Evolutionary conservation across 23 red algal species (phyloP), one percentile per base, ranked within the genome.

Genomic region (Chondrus crispus): DNA sequence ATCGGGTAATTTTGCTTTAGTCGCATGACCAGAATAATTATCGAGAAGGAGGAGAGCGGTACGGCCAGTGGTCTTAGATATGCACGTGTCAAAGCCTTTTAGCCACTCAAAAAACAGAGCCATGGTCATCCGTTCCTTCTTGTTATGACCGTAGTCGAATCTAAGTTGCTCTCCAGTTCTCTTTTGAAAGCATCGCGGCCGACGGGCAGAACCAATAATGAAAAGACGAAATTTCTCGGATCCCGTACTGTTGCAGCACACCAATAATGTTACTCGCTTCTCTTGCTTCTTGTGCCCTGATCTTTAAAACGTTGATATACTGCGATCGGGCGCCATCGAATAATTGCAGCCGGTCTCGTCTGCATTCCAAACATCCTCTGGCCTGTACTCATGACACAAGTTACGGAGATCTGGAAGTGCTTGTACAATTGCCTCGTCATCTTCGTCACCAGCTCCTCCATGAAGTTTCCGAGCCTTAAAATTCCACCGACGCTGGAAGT

Each of bases 281-380:
- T 76, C 43, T 22, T 24, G 28, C 71, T 76, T 40, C 43, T 76
- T 76, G 44, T 38, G 71, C 28, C 71, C 24, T n/a, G 28, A 37
- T 24, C 33, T 76, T 76, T 26, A 64, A 8, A 30, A 32, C 7
- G 58, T 64, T 8, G 58, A n/a, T 30, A 64, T 64, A 30, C 24
- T 64, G 26, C 58, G 26, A 64, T 64, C 58, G 35, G 58, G 58
- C 35, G 6, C 58, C 24, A 64, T 26, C 33, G n/a, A 48, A 38
- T 76, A 76, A 38, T 40, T 40, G 39, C 7, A 38, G 71, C 71
- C 71, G 43, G 43, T 40, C 43, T 76, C 71, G 44, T 76, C 44
- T 28, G 71, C 71, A 76, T 76, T 76, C 71, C 71, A 43, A 28
- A 76, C 71, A 48, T 76, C 71, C 28, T 76, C 44, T 37, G 4